Base-by-base conservation (phyloP, 2,329 filamentous ascomycete genomes). In the Meredithiella fracta region DNA sequence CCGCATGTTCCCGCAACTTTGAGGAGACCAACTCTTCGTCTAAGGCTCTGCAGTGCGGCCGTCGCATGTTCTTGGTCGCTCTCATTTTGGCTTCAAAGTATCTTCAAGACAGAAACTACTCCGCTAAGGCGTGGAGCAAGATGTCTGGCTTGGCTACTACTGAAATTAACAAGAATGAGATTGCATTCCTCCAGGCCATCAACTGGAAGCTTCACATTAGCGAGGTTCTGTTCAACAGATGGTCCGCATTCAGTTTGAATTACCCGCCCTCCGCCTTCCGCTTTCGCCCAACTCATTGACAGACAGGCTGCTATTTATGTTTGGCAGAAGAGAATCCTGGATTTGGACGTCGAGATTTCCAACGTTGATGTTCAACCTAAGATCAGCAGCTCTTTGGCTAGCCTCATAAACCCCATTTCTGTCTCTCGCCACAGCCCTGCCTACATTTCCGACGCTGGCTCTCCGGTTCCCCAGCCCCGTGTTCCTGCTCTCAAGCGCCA, bases 81-180 rank as follows among this genome's bases (percentile, higher is more conserved):
- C 76, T 98, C 59, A 97, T 98, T 62, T 76, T 98, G 57, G 92
- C 92, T 1, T 97, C 92, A 37, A 98, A 98, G 73, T 98, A 97
- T 67, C 74, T 98, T 50, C 92, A 98, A 69, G 92, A 98, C 67
- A 84, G 91, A 62, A 98, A 97, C 71, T 98, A 94, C 70, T 97
- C 92, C 14, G 89, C 92, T 51, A 83, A 91, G 56, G 92, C 92
- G 44, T 98, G 92, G 92, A 97, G 91, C 69, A 97, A 95, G 74
- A 98, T 98, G 63, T 97, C 92, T 17, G 92, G 92, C n/a, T 75
- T 98, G 57, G 88, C 86, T 66, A 90, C 89, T 2, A 74, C 79
- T 57, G 92, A 98, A 70, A 97, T 98, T 69, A 97, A 97, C 70
- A 85, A 89, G 65, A 97, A 97, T 67, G 92, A 98, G 71, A 84